phyloP scores from a whole-genome alignment of 495 filamentous ascomycete species.

The Penicillium paxilli region DNA sequence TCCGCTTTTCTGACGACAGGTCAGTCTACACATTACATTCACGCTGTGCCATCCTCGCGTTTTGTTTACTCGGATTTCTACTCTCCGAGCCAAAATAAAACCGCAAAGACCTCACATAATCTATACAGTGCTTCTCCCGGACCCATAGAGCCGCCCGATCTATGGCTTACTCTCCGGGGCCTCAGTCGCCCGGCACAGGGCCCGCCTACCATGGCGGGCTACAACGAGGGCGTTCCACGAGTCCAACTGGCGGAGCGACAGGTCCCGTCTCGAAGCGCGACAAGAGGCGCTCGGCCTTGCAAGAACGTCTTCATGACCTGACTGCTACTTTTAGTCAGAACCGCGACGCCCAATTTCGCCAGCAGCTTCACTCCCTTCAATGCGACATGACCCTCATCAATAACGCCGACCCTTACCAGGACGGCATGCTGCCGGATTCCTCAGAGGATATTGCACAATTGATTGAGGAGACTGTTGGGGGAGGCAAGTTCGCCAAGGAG shows the following conservation, averaged over 20 bases:
- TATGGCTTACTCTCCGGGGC: constrained; percentile 41
- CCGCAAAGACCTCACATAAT: constrained; percentile 8
- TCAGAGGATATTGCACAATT: constrained; percentile 64
- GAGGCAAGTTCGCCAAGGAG: constrained; percentile 52
- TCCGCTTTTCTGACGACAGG: constrained; percentile 27
- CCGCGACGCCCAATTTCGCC: constrained; percentile 79
- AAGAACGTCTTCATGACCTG: constrained; percentile 72
- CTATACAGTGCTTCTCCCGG: constrained; percentile 3
- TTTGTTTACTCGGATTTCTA: constrained; percentile 1
- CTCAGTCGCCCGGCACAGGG: constrained; percentile 32
- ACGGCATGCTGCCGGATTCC: constrained; percentile 69
- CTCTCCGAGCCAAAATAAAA: neutral
- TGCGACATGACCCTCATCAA: constrained; percentile 86
- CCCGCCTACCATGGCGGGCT: constrained; percentile 23
- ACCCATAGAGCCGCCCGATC: constrained; percentile 6
- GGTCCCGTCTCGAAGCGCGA: constrained; percentile 75
- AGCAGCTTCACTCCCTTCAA: constrained; percentile 85
- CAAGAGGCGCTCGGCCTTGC: constrained; percentile 76
- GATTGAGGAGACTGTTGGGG: constrained; percentile 58
- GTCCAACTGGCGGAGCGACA: constrained; percentile 31
- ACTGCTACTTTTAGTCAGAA: constrained; percentile 75
- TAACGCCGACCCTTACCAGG: constrained; percentile 74
- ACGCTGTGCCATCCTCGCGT: neutral
- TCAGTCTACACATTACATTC: constrained; percentile 1
- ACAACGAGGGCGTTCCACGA: constrained; percentile 36